Base-by-base conservation (phyloP, 352 stramenopile genomes). In the Globisporangium perplexum region DNA sequence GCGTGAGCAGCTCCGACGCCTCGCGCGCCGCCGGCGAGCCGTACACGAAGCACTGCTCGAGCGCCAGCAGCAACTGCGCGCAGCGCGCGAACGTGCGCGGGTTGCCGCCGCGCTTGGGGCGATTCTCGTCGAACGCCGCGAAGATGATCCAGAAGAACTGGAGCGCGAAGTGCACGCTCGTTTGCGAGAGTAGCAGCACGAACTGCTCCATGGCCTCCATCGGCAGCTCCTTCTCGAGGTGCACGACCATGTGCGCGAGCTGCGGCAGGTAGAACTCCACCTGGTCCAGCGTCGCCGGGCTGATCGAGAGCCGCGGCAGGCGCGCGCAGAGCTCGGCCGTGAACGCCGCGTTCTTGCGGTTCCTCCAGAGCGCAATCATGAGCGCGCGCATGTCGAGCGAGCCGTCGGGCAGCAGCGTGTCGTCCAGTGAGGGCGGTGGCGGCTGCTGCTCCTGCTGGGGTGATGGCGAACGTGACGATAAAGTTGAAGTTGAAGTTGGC, bases 141-240 rank as follows among this genome's bases (percentile, higher is more conserved):
- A 90, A 93, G 47, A 93, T 72, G 47, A 87, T 85, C 83, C 83
- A 93, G 63, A 93, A 90, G 55, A 91, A 78, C 56, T 91, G 77
- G n/a, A 91, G 56, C 10, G 83, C 83, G 46, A 93, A 86, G 59
- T 93, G 79, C 20, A 86, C 73, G 45, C 83, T 93, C 55, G 74
- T 88, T 51, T 88, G 72, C 6, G 73, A 81, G 20, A 93, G 66
- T 33, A 88, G 54, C 23, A 93, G 60, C 56, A 90, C 75, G 43
- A 93, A 90, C 53, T 88, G 77, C 66, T 90, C 83, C 62, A 93
- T 84, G 22, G 75, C 68, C 23, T 76, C 74, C 61, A 88, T 86
- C 1, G 83, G 77, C 15, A 90, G 63, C 60, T 93, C 77, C n/a
- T 71, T 71, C 36, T 93, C 83, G 6, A 93, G 60, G 53, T 93